phyloP scores from a whole-genome alignment of 169 alveolate genomes.

The Plasmodium gaboni region DNA sequence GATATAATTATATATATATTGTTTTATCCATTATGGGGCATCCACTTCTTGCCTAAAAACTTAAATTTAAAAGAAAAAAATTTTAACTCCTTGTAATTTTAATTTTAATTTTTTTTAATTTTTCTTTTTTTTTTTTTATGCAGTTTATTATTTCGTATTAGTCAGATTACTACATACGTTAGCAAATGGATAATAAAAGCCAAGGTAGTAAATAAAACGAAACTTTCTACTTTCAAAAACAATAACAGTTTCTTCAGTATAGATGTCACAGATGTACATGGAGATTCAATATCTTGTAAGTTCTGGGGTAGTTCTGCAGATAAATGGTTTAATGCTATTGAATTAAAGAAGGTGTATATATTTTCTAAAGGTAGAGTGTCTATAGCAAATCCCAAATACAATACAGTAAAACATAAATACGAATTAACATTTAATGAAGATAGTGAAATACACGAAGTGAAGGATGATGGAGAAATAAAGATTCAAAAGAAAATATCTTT shows the following conservation, averaged over 20 bases:
- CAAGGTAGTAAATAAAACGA: conserved; percentile 81
- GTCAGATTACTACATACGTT: conserved; percentile 83
- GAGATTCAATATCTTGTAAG: conserved; percentile 83
- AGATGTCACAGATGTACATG: conserved; percentile 84
- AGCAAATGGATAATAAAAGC: conserved; percentile 85
- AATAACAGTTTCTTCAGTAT: conserved; percentile 79
- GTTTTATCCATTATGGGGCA: background rate
- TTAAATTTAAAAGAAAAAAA: too few species aligned
- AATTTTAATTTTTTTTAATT: background rate
- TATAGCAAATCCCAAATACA: conserved; percentile 82
- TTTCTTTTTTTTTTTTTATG: background rate
- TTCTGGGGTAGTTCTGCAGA: conserved; percentile 87
- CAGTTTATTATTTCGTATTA: conserved; percentile 78
- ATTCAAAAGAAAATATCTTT: conserved; percentile 77
- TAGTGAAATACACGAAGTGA: conserved; percentile 80
- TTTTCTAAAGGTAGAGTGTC: conserved; percentile 83
- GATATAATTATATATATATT: background rate
- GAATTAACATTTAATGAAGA: conserved; percentile 82
- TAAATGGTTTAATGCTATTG: conserved; percentile 80
- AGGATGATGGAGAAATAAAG: conserved; percentile 82
- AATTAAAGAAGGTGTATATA: conserved; percentile 81
- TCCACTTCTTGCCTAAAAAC: too few species aligned
- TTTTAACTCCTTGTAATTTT: background rate
- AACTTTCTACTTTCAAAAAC: conserved; percentile 79
- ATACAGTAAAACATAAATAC: conserved; percentile 82